These are phyloP conservation scores for Podila clonocystis DNA, from an alignment of 192 early-diverging fungal species.

Conservation along the genomic window DNA sequence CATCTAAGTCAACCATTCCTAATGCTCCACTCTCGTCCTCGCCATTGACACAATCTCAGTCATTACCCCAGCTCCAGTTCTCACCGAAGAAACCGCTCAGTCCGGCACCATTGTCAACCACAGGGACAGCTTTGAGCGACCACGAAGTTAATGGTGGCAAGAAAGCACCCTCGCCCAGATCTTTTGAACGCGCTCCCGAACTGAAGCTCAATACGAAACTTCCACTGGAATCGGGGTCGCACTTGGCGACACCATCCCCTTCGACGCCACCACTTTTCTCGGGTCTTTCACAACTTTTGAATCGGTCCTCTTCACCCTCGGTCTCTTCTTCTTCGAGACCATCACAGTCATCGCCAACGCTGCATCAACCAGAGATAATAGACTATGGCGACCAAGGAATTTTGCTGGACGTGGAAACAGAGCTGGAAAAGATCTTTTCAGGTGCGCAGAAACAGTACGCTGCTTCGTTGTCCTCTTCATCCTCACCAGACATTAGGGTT, in stretches of 20 bases:
- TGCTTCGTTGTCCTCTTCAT: too few species aligned
- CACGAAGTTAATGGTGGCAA: too few species aligned
- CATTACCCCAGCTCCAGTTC: not conserved
- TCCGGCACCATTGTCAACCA: not conserved
- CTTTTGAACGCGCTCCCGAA: too few species aligned
- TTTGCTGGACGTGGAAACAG: not conserved
- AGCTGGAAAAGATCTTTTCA: too few species aligned
- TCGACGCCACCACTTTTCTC: not conserved
- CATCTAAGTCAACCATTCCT: not conserved
- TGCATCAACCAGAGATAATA: not conserved
- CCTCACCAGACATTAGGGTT: too few species aligned
- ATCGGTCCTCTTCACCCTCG: not conserved
- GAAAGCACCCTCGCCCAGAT: too few species aligned
- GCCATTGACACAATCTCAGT: constrained; percentile 1
- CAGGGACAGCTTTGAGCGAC: too few species aligned
- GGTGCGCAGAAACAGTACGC: too few species aligned
- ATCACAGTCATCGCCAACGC: not conserved
- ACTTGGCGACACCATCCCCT: not conserved
- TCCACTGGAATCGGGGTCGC: too few species aligned
- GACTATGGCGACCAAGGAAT: not conserved
- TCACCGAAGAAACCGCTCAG: not conserved
- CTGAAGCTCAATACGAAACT: too few species aligned
- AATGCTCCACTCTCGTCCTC: not conserved
- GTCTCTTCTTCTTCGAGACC: not conserved
- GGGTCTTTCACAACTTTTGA: not conserved